Base-by-base conservation (phyloP, 2,329 filamentous ascomycete genomes). In the Aspergillus tubingensis region DNA sequence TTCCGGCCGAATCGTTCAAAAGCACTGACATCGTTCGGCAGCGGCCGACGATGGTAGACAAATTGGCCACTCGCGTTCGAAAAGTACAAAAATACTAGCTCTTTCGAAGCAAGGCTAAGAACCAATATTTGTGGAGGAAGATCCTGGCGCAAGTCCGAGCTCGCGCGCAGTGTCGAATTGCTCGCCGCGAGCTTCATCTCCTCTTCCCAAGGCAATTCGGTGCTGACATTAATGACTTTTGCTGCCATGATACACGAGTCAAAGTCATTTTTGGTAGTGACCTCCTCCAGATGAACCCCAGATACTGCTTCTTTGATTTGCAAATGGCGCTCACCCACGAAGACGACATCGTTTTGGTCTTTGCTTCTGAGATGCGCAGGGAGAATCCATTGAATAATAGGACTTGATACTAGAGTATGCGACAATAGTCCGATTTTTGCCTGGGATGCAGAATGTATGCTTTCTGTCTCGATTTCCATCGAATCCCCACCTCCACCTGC, bases 41-140 rank as follows among this genome's bases (percentile, higher is more conserved):
- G 81, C 3, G 85, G 82, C 57, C 87, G 80, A 38, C 79, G 82
- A 36, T 83, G 85, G 32, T 85, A 81, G 8, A 86, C 80, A 67
- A 96, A 94, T 19, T 84, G 81, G 43, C 83, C 72, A 5, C 82
- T 65, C 0, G 69, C 68, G 30, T 80, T 76, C 36, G 76, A 74
- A 51, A 92, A 82, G 73, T 89, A 94, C 23, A 97, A 77, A 67
- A 97, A 96, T 23, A 94, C 82, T 54, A 91, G 80, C 60, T 91
- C 86, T 39, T 88, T 87, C 15, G 85, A 86, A 64, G 91, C 88
- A 8, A 97, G 82, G 21, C 91, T 86, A 15, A 98, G 78, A 3
- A 95, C 83, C 15, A 98, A 79, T 23, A 93, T 80, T 70, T 98
- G 92, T n/a, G 91, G 90, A 11, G 93, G 91, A 58, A 90, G 74